Base-by-base conservation (phyloP, 2,329 filamentous ascomycete species). In the Penicillium sp. region DNA sequence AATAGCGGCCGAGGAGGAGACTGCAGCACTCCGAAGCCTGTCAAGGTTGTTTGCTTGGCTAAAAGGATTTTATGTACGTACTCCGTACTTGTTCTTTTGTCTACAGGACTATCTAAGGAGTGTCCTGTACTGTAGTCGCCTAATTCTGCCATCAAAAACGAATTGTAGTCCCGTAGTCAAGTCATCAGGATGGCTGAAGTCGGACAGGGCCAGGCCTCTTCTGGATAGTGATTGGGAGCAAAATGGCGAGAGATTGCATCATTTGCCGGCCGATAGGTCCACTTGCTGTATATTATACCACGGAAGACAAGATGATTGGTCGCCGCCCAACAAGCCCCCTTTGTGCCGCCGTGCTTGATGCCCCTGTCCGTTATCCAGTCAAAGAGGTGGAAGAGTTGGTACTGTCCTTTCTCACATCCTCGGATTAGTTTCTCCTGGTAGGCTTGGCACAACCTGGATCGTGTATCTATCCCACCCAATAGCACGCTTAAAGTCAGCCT, bases 191-290 rank as follows among this genome's bases (percentile, higher is more conserved):
- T 26, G 11, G 22, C 25, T 16, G 11, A 13, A 14, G 25, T 16
- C 3, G 28, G 28, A 35, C 19, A 22, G 35, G 55, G n/a, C 35
- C 38, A 10, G 56, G n/a, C 30, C 38, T 28, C 38, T 37, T 19
- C 19, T 48, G 35, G 28, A 59, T 57, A 8, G 10, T 4, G 26
- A 48, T 40, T 33, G 26, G 30, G 48, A n/a, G 7, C 30, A 48
- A 30, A n/a, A 59, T 62, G 57, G 59, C 56, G 59, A 59, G 25
- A 54, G 7, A 57, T 64, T 25, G 62, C 59, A 62, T 53, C 59
- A 64, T 61, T 57, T 45, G 10, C 22, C 42, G 26, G 25, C 40
- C 40, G 40, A 13, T 28, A 7, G 45, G 16, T 48, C 45, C 45
- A 48, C 45, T 46, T 13, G 22, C 25, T 46, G 11, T 28, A 14